A percentile compares a stretch with the other conserved stretches of the same genome.
These are phyloP conservation scores for Pseudogymnoascus verrucosus DNA, from an alignment of 2,329 filamentous ascomycete genomes.

Conservation along the genomic window DNA sequence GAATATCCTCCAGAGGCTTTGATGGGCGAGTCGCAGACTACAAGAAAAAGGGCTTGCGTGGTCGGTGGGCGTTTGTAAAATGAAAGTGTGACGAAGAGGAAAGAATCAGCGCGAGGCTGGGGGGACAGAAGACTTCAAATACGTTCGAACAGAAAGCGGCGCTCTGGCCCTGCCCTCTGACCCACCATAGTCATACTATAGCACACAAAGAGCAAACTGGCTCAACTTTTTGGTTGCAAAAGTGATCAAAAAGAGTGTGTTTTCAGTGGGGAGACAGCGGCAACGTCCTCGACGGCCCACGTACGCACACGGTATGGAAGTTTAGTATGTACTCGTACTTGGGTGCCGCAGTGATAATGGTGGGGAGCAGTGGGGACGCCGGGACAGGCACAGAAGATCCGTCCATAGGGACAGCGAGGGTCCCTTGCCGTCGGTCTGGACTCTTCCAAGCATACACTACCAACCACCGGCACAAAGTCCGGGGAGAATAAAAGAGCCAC, in stretches of 20 bases:
- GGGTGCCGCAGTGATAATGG: background rate
- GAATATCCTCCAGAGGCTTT: conserved; percentile 8
- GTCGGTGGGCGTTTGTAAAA: conserved; percentile 5
- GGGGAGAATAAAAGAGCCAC: background rate
- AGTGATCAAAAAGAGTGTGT: background rate
- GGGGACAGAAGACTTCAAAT: background rate
- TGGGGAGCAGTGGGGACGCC: background rate
- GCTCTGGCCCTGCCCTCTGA: conserved; percentile 4
- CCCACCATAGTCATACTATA: background rate
- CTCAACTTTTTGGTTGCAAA: background rate
- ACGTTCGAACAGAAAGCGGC: background rate
- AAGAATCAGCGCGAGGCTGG: background rate
- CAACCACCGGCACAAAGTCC: background rate
- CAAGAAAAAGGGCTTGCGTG: conserved; percentile 8
- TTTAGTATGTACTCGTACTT: background rate
- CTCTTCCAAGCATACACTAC: conserved; percentile 1
- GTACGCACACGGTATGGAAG: background rate
- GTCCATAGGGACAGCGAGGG: background rate
- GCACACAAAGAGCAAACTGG: background rate
- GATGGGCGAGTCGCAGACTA: conserved; percentile 4
- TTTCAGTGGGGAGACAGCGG: conserved; percentile 4
- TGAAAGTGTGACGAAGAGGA: conserved; percentile 5
- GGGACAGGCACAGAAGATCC: background rate
- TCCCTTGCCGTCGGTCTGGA: background rate
- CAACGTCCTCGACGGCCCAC: background rate